Evolutionary conservation across 2,329 filamentous ascomycete genomes (phyloP).

Genomic region (Talaromyces sp.): DNA sequence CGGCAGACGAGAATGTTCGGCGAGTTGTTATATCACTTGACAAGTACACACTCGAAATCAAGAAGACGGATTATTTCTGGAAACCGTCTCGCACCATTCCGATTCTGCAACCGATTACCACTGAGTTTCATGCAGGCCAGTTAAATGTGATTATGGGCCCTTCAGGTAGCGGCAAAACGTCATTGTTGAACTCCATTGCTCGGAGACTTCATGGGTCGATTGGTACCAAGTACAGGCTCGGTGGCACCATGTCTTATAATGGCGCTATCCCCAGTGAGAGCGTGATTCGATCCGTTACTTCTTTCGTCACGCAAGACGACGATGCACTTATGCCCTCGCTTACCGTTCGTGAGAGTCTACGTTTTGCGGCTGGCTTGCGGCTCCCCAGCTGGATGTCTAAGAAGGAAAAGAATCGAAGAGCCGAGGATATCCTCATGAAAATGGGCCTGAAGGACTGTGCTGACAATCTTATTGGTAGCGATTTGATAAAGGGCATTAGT

Average conservation of each 20-base stretch:
- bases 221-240: conserved; percentile 57
- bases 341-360: conserved; percentile 69
- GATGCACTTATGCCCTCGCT: conserved; percentile 68
- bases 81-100: conserved; percentile 35
- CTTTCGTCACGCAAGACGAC: conserved; percentile 74
- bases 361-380: conserved; percentile 65
- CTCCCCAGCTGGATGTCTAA: conserved; percentile 66
- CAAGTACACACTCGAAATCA: conserved; percentile 58
- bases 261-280: conserved; percentile 61
- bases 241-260: conserved; percentile 65
- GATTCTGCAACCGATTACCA: conserved; percentile 63
- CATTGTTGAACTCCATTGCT: conserved; percentile 68
- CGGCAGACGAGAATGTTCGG: conserved; percentile 48
- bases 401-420: conserved; percentile 60
- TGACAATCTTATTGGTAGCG: conserved; percentile 66
- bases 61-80: conserved; percentile 54
- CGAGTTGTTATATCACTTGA: conserved; percentile 62
- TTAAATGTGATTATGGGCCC: conserved; percentile 78
- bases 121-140: conserved; percentile 62
- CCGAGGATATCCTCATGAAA: conserved; percentile 67
- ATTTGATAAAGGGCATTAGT: conserved; percentile 70
- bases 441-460: conserved; percentile 75
- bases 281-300: conserved; percentile 66
- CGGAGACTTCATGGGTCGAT: conserved; percentile 58
- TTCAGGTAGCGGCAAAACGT: conserved; percentile 71